A percentile compares a stretch with the other conserved stretches of the same genome.
phyloP scores from a whole-genome alignment of 495 filamentous ascomycete species.

The Neurospora sublineolata region DNA sequence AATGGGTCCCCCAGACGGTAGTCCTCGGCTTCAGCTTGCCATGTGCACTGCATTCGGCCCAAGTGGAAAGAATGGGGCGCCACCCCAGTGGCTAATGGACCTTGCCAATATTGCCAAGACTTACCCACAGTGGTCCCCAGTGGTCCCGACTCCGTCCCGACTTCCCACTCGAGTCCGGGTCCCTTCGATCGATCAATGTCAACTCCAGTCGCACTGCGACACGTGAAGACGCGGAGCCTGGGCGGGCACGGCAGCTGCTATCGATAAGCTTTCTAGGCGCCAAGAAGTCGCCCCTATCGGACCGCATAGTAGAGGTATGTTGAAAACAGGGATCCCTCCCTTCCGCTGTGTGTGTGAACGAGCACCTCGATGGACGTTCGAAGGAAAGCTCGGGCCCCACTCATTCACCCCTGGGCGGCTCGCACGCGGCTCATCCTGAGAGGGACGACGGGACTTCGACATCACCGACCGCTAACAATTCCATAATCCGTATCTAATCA shows the following conservation, averaged over 20 bases:
- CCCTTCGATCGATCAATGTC: too few species aligned
- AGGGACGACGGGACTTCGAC: neutral
- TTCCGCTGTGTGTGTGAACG: neutral
- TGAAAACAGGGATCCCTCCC: neutral
- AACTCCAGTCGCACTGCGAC: neutral
- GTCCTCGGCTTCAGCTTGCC: neutral
- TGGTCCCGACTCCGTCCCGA: too few species aligned
- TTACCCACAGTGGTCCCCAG: neutral
- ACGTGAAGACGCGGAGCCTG: neutral
- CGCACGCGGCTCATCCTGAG: neutral
- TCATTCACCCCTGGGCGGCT: neutral
- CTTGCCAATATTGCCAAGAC: neutral
- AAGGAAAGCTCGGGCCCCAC: neutral
- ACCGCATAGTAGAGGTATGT: neutral
- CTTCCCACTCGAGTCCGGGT: too few species aligned
- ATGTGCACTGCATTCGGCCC: neutral
- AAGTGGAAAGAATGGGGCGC: neutral
- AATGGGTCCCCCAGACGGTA: neutral
- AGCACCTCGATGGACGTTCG: neutral
- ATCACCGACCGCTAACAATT: neutral
- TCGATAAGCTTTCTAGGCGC: neutral
- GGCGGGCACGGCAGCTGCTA: neutral
- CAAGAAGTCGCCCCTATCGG: neutral
- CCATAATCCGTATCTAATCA: neutral
- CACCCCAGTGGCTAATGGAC: neutral